Conservation (phyloP, 1,139 yeast genomes). For the Nadsonia commutata region DNA sequence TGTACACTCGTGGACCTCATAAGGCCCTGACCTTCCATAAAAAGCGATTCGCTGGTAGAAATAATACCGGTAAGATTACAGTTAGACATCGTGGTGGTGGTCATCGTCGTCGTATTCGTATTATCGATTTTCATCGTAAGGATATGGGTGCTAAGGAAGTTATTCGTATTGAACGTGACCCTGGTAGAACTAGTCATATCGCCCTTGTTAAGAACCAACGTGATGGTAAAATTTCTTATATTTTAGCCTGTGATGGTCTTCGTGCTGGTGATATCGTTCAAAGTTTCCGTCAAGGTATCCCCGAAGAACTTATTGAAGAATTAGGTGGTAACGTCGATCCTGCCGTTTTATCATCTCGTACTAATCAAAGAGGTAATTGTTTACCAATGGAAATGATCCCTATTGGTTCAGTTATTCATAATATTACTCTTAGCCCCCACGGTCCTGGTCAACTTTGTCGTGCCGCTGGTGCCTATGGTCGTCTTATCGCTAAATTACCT, state of each 20-base stretch:
- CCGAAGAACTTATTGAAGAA: conserved; percentile 56
- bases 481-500: conserved; percentile 67
- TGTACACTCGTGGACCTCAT: conserved; percentile 76
- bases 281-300: conserved; percentile 77
- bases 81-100: conserved; percentile 97
- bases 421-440: conserved; percentile 56
- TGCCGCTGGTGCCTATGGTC: conserved; percentile 90
- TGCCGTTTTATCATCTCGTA: conserved; percentile 74
- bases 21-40: conserved; percentile 60
- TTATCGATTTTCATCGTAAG: conserved; percentile 61
- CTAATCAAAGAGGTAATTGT: conserved; percentile 90
- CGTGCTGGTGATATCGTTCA: conserved; percentile 87
- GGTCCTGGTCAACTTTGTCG: conserved; percentile 92
- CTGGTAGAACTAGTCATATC: conserved; percentile 86
- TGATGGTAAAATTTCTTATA: conserved; percentile 56
- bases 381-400: conserved; percentile 87
- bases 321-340: conserved; percentile 85
- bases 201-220: conserved; percentile 61
- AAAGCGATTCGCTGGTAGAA: conserved; percentile 76
- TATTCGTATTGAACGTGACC: conserved; percentile 86
- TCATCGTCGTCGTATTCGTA: conserved; percentile 72
- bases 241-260: conserved; percentile 82
- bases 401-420: conserved; percentile 80
- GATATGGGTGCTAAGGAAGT: conserved; percentile 66
- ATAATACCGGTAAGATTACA: conserved; percentile 75